Evolutionary conservation across 805 yeast species (phyloP), one percentile per base, ranked within the genome.

Genomic region (Lachancea waltii): DNA sequence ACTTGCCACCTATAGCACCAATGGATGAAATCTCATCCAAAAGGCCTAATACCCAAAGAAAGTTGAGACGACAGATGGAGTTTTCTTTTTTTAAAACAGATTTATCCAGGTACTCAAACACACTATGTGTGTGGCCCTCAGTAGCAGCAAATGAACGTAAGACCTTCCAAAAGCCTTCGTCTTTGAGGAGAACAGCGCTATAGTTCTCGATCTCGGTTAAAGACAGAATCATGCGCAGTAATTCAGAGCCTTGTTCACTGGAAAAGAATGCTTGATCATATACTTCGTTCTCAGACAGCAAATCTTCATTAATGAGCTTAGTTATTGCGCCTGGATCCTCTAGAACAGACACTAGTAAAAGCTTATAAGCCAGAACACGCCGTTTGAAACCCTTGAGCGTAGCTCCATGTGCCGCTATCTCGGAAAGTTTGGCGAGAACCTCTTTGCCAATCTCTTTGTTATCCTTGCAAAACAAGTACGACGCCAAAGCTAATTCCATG

Each of bases 21-120:
- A 81, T 75, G 1, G 90, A 82, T 0, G 92, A 81, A 13, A 84
- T 71, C 47, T 84, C 94, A 58, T 84, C 95, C 22, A 84, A 58
- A 7, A 83, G 59, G 0, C 90, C 92, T 25, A 84, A 64, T 8
- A 83, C 58, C 47, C 75, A 70, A 73, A 82, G 73, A 48, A 75
- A 82, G 48, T 80, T 82, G 1, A 58, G 54, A 5, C 67, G 63
- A 13, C 64, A 66, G 22, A 80, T 63, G 8, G 65, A 60, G 2
- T 53, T 47, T 49, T 35, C 48, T 35, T 24, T 52, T 37, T 14
- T 54, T 53, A 21, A 72, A 46, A 56, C 32, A 4, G 76, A 49
- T 2, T 60, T 52, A 27, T 69, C 71, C 33, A 76, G 60, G 47
- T 76, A 78, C 11, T 53, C 54, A 40, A 73, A 72, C 8, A 82